These are phyloP conservation scores for Cystobasidium ongulense DNA, from an alignment of 768 basidiomycete genomes.

Conservation along the genomic window DNA sequence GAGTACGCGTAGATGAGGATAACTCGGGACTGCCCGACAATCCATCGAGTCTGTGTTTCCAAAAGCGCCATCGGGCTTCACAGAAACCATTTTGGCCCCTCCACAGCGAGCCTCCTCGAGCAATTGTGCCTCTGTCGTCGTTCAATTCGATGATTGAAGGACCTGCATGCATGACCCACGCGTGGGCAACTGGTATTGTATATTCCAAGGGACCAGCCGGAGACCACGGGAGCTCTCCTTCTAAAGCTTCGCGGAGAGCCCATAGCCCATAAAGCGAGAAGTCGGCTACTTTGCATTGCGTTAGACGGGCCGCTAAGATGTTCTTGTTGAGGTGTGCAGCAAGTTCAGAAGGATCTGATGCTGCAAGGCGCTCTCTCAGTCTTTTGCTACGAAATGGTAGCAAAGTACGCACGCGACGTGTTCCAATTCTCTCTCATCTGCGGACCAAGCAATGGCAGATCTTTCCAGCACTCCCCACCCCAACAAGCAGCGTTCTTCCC, in stretches of 20 bases:
- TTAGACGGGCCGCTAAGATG: not conserved
- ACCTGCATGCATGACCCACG: not conserved
- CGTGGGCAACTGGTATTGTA: not conserved
- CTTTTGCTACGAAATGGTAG: not conserved
- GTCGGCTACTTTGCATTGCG: not conserved
- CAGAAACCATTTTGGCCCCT: not conserved
- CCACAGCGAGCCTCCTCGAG: slow-evolving; percentile 1
- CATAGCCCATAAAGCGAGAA: slow-evolving; percentile 1
- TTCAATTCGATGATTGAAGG: not conserved
- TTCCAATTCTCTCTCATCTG: slow-evolving; percentile 9
- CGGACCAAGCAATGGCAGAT: slow-evolving; percentile 1
- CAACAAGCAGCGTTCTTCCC: not conserved
- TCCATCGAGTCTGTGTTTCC: not conserved
- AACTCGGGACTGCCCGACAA: not conserved
- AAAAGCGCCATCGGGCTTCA: slow-evolving; percentile 4
- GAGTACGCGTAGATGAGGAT: not conserved
- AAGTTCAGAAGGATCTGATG: not conserved
- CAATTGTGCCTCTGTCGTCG: not conserved
- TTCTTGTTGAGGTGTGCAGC: not conserved
- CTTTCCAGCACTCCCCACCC: not conserved
- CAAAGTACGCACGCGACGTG: not conserved
- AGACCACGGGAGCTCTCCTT: not conserved
- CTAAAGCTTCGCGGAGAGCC: slow-evolving; percentile 14
- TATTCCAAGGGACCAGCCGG: not conserved
- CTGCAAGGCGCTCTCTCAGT: not conserved